Evolutionary conservation across 257 asterid genomes (phyloP), one percentile per base, ranked within the genome.

Genomic region (Ballota nigra): DNA sequence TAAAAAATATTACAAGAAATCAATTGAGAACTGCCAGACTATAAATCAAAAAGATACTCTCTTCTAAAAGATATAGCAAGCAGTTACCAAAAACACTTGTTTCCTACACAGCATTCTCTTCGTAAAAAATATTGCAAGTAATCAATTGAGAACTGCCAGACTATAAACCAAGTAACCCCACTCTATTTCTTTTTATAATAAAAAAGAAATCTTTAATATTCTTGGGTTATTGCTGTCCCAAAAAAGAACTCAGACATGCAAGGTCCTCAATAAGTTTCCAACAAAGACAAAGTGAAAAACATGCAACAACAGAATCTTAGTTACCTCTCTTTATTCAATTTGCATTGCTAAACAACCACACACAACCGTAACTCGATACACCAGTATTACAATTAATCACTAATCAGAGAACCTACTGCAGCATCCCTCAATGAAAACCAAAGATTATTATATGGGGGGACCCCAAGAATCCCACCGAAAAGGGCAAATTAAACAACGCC

Each of bases 291-390:
- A 28, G 59, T 29, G 18, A 47, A 45, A 29, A 59, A 18, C 18
- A 28, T 41, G 5, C n/a, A 5, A 20, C 11, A 10, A 33, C 36
- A 22, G 11, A 7, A 8, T 58, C 49, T 49, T 12, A 22, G 66
- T 43, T 61, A 29, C 10, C 63, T 8, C 26, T 20, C 40, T 34
- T 33, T 12, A 62, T 45, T 29, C 28, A 66, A 70, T 12, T 45
- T 71, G 51, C 76, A 82, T 56, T 29, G 38, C 16, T 56, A 28
- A 60, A 36, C 6, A 60, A 74, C 63, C n/a, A 64, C 71, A 45
- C 23, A 29, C 20, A 4, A 23, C n/a, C 45, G 56, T 49, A 63
- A 63, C 34, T 47, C 29, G 13, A 24, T 8, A 20, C 52, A 45
- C 45, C 7, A 23, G 20, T 52, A 29, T 41, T 6, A 34, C 40